phyloP scores from a whole-genome alignment of 2,329 filamentous ascomycete species.

The Aspergillus aculeatus region DNA sequence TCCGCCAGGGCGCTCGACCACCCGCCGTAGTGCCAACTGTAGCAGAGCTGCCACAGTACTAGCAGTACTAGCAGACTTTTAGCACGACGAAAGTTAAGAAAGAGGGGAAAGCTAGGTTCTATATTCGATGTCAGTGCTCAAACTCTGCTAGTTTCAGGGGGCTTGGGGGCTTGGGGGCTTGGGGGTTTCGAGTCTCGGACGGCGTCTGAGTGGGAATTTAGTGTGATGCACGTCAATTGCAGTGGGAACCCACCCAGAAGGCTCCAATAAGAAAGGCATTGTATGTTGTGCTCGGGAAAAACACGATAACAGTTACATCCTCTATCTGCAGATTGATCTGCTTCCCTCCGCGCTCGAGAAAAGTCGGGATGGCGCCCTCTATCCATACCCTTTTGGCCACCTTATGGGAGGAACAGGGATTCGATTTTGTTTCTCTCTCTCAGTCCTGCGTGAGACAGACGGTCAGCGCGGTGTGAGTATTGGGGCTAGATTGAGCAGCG shows the following conservation, averaged over 20 bases:
- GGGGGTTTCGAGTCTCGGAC: constrained; percentile 1
- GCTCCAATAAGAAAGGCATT: constrained; percentile 4
- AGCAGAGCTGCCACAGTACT: neutral
- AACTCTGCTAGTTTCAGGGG: constrained; percentile 8
- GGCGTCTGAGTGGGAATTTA: constrained; percentile 1
- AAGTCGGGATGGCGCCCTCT: neutral
- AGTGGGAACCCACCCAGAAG: neutral
- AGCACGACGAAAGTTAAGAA: neutral
- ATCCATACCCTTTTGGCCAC: neutral
- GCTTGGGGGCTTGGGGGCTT: neutral
- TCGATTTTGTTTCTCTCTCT: neutral
- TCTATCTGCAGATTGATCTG: neutral
- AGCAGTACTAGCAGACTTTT: neutral
- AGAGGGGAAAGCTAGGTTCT: neutral
- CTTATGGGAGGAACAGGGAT: neutral
- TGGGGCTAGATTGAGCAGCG: neutral
- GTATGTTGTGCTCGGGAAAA: neutral
- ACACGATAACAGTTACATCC: neutral
- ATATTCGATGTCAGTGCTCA: constrained; percentile 5
- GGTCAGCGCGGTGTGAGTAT: neutral
- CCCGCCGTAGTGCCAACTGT: constrained; percentile 1
- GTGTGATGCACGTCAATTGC: constrained; percentile 4
- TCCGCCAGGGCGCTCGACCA: constrained; percentile 13
- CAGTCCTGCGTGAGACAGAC: neutral
- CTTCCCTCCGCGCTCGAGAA: no score